These are phyloP conservation scores for Hagleromyces aurorensis DNA, from an alignment of 805 yeast species.

Conservation along the genomic window DNA sequence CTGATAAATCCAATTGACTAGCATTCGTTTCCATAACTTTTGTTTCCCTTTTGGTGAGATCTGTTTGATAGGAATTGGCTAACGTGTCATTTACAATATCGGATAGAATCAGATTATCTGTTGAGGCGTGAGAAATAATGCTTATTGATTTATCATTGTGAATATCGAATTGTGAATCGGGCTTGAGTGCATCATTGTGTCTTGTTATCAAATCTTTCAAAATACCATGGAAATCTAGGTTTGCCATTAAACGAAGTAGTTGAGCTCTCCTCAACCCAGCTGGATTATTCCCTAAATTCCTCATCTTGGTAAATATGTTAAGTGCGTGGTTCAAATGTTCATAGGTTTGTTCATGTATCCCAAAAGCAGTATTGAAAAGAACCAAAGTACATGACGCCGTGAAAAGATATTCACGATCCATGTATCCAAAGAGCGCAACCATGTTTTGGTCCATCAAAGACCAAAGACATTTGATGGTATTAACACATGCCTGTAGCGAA, in stretches of 20 bases:
- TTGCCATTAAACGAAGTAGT: constrained; percentile 51
- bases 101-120: constrained; percentile 12
- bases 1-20: constrained; percentile 26
- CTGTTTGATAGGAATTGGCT: constrained; percentile 13
- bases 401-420: constrained; percentile 77
- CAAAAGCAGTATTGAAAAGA: constrained; percentile 70
- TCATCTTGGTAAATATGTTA: constrained; percentile 62
- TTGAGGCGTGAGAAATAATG: constrained; percentile 15
- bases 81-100: constrained; percentile 18
- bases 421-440: constrained; percentile 82
- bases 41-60: constrained; percentile 12
- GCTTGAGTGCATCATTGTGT: constrained; percentile 40
- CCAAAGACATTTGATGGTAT: constrained; percentile 68
- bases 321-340: constrained; percentile 69
- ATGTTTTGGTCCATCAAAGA: constrained; percentile 64
- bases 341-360: constrained; percentile 68
- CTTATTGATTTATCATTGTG: constrained; percentile 13
- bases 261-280: constrained; percentile 72
- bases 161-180: constrained; percentile 16
- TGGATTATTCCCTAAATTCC: constrained; percentile 70
- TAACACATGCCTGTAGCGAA: constrained; percentile 73
- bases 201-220: constrained; percentile 49
- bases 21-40: constrained; percentile 23
- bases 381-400: constrained; percentile 70
- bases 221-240: constrained; percentile 60